phyloP scores from a whole-genome alignment of 108 stramenopile genomes.

The Cyclotella atomus region DNA sequence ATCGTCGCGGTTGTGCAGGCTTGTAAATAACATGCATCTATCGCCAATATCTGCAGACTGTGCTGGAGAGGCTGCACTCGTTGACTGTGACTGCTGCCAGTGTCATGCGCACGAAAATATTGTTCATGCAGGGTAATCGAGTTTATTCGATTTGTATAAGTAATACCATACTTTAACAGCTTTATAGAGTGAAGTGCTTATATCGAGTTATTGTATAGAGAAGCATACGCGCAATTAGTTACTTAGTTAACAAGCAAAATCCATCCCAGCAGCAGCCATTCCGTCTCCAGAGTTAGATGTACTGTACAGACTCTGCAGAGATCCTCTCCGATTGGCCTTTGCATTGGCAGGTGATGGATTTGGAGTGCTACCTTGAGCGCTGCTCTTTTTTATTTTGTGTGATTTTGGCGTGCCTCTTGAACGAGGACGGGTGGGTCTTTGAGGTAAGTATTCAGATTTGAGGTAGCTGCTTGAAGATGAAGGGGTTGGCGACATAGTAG shows the following conservation, averaged over 20 bases:
- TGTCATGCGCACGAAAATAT: constrained; percentile 42
- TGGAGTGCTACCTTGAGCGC: too few species aligned
- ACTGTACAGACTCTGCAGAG: constrained; percentile 4
- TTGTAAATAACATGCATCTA: constrained; percentile 38
- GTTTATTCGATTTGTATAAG: not conserved
- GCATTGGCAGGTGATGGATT: not conserved
- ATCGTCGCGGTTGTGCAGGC: constrained; percentile 25
- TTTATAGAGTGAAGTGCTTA: not conserved
- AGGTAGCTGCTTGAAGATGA: constrained; percentile 1
- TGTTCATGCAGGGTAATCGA: not conserved
- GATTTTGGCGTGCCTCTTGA: not conserved
- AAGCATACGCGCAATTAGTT: too few species aligned
- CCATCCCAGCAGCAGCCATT: not conserved
- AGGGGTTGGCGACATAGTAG: not conserved
- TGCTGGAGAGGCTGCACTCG: constrained; percentile 32
- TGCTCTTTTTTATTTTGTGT: not conserved
- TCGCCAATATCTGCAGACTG: constrained; percentile 44
- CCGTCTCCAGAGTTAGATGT: not conserved
- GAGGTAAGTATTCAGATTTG: not conserved
- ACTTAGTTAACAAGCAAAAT: constrained; percentile 1
- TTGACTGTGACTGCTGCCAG: constrained; percentile 42
- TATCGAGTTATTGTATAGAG: too few species aligned
- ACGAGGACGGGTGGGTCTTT: too few species aligned
- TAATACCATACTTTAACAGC: not conserved
- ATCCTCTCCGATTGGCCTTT: not conserved